Base-by-base conservation (phyloP, 2,329 filamentous ascomycete species). In the Penicillium sclerotigenum region DNA sequence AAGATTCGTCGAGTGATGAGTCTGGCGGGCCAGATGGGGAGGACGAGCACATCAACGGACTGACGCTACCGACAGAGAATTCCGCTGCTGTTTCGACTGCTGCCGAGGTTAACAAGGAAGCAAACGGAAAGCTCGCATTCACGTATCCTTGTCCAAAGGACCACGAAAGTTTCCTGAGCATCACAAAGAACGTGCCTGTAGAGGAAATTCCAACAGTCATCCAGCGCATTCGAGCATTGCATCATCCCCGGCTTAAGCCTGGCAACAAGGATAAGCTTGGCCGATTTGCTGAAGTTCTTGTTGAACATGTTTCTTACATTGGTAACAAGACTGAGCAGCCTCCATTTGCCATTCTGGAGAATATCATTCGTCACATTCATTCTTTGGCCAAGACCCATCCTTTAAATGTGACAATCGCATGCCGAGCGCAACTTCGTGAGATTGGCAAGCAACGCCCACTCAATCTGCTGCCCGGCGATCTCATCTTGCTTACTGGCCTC, bases 361-460 rank as follows among this genome's bases (percentile, higher is more conserved):
- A 83, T 50, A 74, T 97, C 14, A 86, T 93, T 56, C 89, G 94
- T 46, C 94, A 99, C 73, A 81, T 96, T 24, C 95, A 99, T 75
- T 97, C 93, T 2, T 80, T 99, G 52, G 89, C 92, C 4, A 93
- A 96, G 70, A 88, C 85, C 47, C 95, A 91, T 65, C 86, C 93
- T 0, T 79, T 89, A 36, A 87, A 88, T 54, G 89, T 96, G 53
- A 87, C 88, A 24, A 85, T 83, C 57, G 86, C 86, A 10, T 96
- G 96, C 73, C 86, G 92, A 24, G 74, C 81, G n/a, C 87, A 89
- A 61, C 80, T 99, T 22, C 78, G 80, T 57, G 70, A 74, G 24
- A 76, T 87, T 33, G 77, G 83, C 38, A 72, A 80, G 13, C 74
- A 80, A 2, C 80, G 78, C 28, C 73, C 78, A 0, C 67, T 84